Evolutionary conservation across 768 basidiomycete species (phyloP).

Genomic region (Xerocomellus intermedius): DNA sequence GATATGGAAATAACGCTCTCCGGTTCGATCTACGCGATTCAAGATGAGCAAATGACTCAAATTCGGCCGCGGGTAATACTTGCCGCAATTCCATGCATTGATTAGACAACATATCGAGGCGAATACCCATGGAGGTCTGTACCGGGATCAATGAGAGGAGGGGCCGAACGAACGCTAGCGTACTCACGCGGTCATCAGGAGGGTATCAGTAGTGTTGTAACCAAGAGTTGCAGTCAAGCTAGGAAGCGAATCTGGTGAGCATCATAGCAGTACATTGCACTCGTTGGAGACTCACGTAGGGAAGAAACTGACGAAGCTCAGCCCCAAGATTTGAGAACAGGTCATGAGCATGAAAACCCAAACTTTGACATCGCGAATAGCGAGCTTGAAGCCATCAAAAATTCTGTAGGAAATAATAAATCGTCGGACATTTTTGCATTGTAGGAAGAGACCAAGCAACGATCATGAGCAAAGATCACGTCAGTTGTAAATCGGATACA

Average conservation of each 20-base stretch:
- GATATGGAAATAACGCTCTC: conserved; percentile 66
- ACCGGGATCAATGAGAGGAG: neutral
- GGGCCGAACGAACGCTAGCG: no score
- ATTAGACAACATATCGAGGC: conserved; percentile 46
- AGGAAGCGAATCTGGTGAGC: neutral
- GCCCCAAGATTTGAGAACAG: conserved; percentile 49
- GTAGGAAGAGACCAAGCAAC: neutral
- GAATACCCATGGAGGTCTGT: conserved; percentile 64
- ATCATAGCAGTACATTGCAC: neutral
- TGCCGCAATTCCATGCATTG: conserved; percentile 55
- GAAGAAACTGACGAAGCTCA: conserved; percentile 64
- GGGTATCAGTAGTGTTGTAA: conserved; percentile 53
- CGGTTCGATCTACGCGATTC: conserved; percentile 46
- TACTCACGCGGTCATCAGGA: conserved; percentile 60
- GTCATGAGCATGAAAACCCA: conserved; percentile 52
- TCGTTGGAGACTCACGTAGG: conserved; percentile 37
- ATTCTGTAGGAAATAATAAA: conserved; percentile 34
- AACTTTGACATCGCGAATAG: conserved; percentile 55
- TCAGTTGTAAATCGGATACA: neutral
- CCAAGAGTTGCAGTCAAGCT: conserved; percentile 63
- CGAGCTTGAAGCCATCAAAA: conserved; percentile 51
- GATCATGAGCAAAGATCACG: no score
- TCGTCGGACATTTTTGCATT: neutral
- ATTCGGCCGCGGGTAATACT: neutral
- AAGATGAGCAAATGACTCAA: neutral